Evolutionary conservation across 768 basidiomycete genomes (phyloP), one percentile per base, ranked within the genome.

Genomic region (Russula sp.): DNA sequence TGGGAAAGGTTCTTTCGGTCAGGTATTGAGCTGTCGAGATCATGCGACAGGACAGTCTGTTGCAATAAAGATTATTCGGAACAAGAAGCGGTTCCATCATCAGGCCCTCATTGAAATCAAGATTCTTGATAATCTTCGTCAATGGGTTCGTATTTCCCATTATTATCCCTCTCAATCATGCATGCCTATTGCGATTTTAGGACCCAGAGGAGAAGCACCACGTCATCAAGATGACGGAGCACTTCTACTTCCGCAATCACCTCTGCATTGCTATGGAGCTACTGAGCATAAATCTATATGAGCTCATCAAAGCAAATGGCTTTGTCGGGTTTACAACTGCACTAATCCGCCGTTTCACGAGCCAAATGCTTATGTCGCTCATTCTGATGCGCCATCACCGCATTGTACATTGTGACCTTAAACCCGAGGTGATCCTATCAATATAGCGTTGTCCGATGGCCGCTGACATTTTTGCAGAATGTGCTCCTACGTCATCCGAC

Each of bases 31-130:
- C 72, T 98, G 96, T 75, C 87, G 96, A 48, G 97, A 98, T 76
- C 92, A 98, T 73, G 87, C 85, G 71, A 94, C 94, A 14, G 97
- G 97, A 11, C 84, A 91, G 71, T 94, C 93, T n/a, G 92, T 98
- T 11, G 97, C 97, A 20, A 87, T 99, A 78, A 99, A 99, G 81
- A 98, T 99, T 67, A 98, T 99, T 70, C 87, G 97, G 46, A 98
- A 98, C 80, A 98, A 98, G 81, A 98, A 98, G 76, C 83, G 97
- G 54, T 98, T 98, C 79, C 95, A 98, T 74, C 92, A 96, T 71
- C 97, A 98, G 75, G 97, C 96, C 0, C 75, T 98, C 50, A 95
- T 98, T n/a, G 97, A 98, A 78, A 96, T 98, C 77, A 98, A 98
- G 77, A 98, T 99, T 63, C 78, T 99, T 67, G 94, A 98, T 70